Conservation (phyloP, 2,329 filamentous ascomycete genomes). For the Sphaerulina musiva region DNA sequence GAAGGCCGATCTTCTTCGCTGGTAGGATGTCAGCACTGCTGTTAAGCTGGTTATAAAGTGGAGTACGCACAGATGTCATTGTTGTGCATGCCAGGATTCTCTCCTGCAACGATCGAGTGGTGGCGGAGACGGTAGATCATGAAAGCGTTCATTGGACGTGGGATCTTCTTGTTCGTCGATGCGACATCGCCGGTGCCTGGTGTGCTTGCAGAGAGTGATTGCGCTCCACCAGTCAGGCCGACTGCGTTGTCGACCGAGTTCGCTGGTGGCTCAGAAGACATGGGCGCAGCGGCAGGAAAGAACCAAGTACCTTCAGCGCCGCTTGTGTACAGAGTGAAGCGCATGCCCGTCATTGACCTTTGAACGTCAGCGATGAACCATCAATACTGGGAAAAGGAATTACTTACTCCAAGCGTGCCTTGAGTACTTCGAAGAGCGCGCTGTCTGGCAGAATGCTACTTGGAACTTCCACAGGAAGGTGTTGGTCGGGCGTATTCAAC, state of each 20-base stretch:
- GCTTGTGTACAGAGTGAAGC: conserved; percentile 4
- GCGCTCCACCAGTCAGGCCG: neutral
- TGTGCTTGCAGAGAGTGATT: conserved; percentile 13
- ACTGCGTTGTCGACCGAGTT: conserved; percentile 5
- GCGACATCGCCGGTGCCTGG: conserved; percentile 12
- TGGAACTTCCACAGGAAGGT: conserved; percentile 5
- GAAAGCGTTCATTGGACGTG: conserved; percentile 16
- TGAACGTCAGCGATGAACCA: neutral
- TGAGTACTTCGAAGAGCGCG: conserved; percentile 1
- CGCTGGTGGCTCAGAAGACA: conserved; percentile 7
- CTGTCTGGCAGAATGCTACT: conserved; percentile 6
- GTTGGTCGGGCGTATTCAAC: neutral
- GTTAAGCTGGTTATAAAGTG: conserved; percentile 19
- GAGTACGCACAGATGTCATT: conserved; percentile 17
- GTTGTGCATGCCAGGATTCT: conserved; percentile 44
- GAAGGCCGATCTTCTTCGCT: conserved; percentile 16
- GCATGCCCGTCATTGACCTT: neutral
- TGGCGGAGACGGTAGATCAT: conserved; percentile 17
- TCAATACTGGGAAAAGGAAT: too few species aligned
- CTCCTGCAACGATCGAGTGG: conserved; percentile 10
- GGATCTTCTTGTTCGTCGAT: conserved; percentile 13
- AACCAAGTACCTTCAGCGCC: neutral
- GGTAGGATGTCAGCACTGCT: conserved; percentile 1
- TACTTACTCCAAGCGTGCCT: conserved; percentile 1
- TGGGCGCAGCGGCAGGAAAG: conserved; percentile 2